phyloP scores from a whole-genome alignment of 805 yeast genomes.

The Kodamaea neixiangensis region DNA sequence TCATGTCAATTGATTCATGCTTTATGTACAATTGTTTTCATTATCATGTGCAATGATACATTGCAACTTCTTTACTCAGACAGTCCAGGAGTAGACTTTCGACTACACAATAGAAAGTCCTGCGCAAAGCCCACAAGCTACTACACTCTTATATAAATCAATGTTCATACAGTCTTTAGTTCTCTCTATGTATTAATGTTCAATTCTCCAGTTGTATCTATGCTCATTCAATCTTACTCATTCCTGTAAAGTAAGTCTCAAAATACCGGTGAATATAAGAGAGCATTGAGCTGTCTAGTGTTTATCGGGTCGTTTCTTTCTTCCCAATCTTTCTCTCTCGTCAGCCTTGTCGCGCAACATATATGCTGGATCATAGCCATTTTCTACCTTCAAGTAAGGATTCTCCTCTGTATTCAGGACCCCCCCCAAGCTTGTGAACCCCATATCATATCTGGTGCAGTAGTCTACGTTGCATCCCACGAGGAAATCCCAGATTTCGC shows the following conservation, averaged over 20 bases:
- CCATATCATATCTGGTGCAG: slow-evolving; percentile 75
- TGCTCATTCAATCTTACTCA: neutral
- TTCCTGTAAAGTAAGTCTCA: neutral
- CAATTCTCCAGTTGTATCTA: neutral
- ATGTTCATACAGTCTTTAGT: neutral
- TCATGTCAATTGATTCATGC: neutral
- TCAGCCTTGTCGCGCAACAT: slow-evolving; percentile 58
- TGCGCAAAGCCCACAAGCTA: neutral
- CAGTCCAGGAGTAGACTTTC: too few relatives aligned
- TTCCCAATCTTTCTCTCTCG: slow-evolving; percentile 53
- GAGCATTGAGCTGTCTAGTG: neutral
- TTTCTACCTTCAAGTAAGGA: slow-evolving; percentile 46
- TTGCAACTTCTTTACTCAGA: too few relatives aligned
- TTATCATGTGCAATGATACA: too few relatives aligned
- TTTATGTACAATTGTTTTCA: too few relatives aligned
- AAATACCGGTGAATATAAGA: neutral
- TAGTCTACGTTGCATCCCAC: slow-evolving; percentile 59
- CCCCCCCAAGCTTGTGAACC: slow-evolving; percentile 92
- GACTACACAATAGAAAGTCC: neutral
- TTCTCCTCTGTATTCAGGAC: slow-evolving; percentile 68
- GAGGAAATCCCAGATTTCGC: slow-evolving; percentile 84
- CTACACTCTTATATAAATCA: neutral
- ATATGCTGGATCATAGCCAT: slow-evolving; percentile 53
- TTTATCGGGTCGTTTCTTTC: slow-evolving; percentile 16
- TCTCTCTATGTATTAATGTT: neutral